phyloP scores from a whole-genome alignment of 768 basidiomycete genomes.

The Suillus clintonianus region DNA sequence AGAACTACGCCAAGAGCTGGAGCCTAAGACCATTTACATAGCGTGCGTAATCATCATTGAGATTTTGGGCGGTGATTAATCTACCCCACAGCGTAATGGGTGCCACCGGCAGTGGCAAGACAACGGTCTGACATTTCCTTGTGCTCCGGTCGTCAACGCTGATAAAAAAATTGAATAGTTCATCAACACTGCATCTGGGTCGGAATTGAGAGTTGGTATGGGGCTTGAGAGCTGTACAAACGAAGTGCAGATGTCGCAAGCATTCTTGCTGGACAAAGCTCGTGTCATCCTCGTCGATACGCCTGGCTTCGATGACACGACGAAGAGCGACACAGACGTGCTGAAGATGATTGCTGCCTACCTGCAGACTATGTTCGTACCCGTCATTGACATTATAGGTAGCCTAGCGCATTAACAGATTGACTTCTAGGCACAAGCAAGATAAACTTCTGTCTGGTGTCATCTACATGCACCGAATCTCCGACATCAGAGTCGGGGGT shows the following conservation, averaged over 20 bases:
- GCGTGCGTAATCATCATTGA: conserved; percentile 9
- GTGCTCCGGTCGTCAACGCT: background rate
- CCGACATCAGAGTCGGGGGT: conserved; percentile 49
- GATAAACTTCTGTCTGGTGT: conserved; percentile 45
- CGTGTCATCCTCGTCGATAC: conserved; percentile 58
- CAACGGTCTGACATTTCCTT: conserved; percentile 11
- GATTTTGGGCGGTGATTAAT: background rate
- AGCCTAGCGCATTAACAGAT: conserved; percentile 10
- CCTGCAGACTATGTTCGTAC: conserved; percentile 32
- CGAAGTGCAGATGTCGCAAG: conserved; percentile 29
- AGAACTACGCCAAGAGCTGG: background rate
- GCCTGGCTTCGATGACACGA: conserved; percentile 63
- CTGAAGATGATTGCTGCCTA: conserved; percentile 50
- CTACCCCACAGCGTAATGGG: conserved; percentile 14
- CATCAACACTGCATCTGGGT: conserved; percentile 38
- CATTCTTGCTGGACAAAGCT: conserved; percentile 31
- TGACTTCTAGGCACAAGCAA: conserved; percentile 30
- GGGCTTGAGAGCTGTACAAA: conserved; percentile 39
- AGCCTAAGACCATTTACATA: conserved; percentile 11
- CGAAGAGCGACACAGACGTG: conserved; percentile 49
- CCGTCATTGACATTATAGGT: background rate
- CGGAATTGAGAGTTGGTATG: conserved; percentile 31
- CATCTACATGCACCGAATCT: conserved; percentile 56
- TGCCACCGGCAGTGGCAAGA: conserved; percentile 19
- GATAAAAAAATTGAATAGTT: conserved; percentile 25